Evolutionary conservation across 2,329 filamentous ascomycete species (phyloP).

Genomic region (Penicillium sp.): DNA sequence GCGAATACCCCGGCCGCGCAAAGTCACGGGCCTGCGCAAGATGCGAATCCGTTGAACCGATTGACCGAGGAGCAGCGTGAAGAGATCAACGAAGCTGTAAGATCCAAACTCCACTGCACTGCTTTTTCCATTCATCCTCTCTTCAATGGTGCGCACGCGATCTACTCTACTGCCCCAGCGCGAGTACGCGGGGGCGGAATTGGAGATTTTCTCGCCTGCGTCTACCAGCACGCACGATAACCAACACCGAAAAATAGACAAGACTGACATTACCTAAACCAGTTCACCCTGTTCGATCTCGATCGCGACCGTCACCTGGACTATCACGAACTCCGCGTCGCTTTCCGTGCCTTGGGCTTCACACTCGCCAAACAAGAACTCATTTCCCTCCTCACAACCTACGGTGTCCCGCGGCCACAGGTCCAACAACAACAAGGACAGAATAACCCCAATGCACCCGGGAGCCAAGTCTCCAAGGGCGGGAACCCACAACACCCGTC

Average conservation of each 20-base stretch:
- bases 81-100: conserved; percentile 89
- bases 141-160: neutral
- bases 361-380: conserved; percentile 85
- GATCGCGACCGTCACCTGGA: conserved; percentile 93
- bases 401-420: conserved; percentile 69
- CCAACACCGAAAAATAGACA: neutral
- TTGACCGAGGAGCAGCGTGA: conserved; percentile 86
- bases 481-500: conserved; percentile 58
- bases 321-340: conserved; percentile 97
- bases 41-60: conserved; percentile 52
- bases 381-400: conserved; percentile 73
- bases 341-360: conserved; percentile 92
- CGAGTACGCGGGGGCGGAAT: neutral
- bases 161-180: neutral
- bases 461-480: conserved; percentile 23
- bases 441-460: conserved; percentile 25
- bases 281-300: conserved; percentile 95
- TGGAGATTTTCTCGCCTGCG: neutral
- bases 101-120: conserved; percentile 33
- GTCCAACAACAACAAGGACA: conserved; percentile 45
- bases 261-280: neutral
- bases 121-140: neutral
- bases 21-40: conserved; percentile 46
- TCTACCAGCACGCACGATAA: neutral
- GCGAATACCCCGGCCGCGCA: conserved; percentile 39